Conservation (phyloP, 441 rosid species). For the Croton setiger region DNA sequence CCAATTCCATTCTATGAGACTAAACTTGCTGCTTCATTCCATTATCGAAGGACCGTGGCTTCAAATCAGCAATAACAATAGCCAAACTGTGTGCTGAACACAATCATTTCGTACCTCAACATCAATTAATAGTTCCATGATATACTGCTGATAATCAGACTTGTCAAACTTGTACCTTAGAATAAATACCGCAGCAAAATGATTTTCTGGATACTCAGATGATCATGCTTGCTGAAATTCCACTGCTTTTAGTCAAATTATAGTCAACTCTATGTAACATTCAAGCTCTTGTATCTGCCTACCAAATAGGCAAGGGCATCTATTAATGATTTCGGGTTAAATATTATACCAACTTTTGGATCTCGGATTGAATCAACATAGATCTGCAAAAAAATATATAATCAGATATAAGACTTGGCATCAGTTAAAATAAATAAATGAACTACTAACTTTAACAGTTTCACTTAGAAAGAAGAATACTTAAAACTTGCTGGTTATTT, state of each 20-base stretch:
- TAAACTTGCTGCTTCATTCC: background rate
- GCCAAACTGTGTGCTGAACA: background rate
- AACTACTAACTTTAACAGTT: background rate
- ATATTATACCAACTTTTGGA: conserved; percentile 63
- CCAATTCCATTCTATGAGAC: background rate
- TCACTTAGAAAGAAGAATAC: background rate
- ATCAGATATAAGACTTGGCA: background rate
- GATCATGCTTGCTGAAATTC: background rate
- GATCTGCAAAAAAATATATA: conserved; percentile 42
- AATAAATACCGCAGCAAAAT: background rate
- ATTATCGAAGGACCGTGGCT: background rate
- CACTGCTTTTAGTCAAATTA: background rate
- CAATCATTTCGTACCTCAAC: background rate
- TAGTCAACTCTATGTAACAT: background rate
- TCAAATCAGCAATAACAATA: background rate
- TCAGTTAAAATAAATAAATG: conserved; percentile 2
- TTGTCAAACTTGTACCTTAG: conserved; percentile 15
- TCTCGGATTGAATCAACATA: conserved; percentile 52
- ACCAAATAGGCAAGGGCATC: conserved; percentile 52
- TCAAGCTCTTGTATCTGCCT: conserved; percentile 28
- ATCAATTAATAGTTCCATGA: background rate
- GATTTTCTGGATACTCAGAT: conserved; percentile 13
- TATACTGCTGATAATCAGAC: background rate
- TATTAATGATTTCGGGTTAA: conserved; percentile 65
- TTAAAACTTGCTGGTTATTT: background rate